A percentile compares a stretch with the other conserved stretches of the same genome.
phyloP scores from a whole-genome alignment of 345 rosid genomes.

The Gynandropsis gynandra region DNA sequence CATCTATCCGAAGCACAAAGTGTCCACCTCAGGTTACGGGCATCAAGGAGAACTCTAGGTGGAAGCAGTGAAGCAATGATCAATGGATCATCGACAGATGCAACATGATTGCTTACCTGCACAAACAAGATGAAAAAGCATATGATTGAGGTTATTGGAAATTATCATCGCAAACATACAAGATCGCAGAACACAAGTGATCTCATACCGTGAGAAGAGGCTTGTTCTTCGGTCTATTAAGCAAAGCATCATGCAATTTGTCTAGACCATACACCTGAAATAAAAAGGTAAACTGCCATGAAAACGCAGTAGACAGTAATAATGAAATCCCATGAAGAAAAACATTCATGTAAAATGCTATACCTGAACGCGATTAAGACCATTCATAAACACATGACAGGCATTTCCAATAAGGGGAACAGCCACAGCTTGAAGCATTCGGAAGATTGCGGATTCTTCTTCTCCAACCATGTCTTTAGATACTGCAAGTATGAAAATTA shows the following conservation, averaged over 20 bases:
- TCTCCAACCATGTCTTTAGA: conserved; percentile 56
- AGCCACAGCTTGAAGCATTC: conserved; percentile 77
- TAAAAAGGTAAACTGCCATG: not conserved
- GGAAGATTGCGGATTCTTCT: conserved; percentile 60
- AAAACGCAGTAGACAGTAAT: not conserved
- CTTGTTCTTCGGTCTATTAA: conserved; percentile 61
- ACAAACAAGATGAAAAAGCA: conserved; percentile 1
- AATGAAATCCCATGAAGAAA: not conserved
- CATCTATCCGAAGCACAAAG: conserved; percentile 94
- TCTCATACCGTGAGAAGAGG: conserved; percentile 75
- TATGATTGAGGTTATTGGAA: no score
- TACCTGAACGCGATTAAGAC: conserved; percentile 90
- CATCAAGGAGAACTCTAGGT: conserved; percentile 66
- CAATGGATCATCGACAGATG: conserved; percentile 91
- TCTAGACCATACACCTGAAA: conserved; percentile 86
- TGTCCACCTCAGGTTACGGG: conserved; percentile 88
- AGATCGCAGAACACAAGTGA: conserved; percentile 11
- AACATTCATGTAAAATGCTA: conserved; percentile 7
- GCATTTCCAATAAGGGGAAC: conserved; percentile 86
- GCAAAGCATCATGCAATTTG: conserved; percentile 81
- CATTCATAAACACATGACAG: conserved; percentile 95
- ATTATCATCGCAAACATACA: conserved; percentile 6
- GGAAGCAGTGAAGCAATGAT: conserved; percentile 91
- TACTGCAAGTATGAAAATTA: conserved; percentile 35
- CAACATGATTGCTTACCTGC: conserved; percentile 97